Conservation (phyloP, 495 filamentous ascomycete species). For the Acidomyces sp. region DNA sequence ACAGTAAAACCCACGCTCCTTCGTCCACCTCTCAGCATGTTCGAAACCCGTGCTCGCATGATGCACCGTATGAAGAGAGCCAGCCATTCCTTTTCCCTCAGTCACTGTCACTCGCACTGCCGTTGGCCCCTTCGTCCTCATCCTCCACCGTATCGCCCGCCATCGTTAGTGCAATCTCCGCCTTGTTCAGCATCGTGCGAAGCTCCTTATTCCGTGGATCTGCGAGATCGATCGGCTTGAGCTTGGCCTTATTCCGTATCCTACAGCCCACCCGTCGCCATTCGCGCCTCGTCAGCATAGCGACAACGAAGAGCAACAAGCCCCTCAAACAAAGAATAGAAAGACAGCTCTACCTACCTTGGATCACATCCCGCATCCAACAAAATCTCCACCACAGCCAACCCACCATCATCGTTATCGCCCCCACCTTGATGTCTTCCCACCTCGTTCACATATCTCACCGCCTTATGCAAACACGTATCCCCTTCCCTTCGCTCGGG, state of each 20-base stretch:
- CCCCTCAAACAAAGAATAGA: slow-evolving; percentile 11
- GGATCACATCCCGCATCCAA: slow-evolving; percentile 83
- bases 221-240: slow-evolving; percentile 55
- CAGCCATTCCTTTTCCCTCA: too few relatives aligned
- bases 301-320: not conserved
- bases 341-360: slow-evolving; percentile 27
- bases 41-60: too few relatives aligned
- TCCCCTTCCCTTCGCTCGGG: slow-evolving; percentile 67
- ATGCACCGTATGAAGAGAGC: too few relatives aligned
- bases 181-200: slow-evolving; percentile 53
- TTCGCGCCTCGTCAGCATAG: not conserved
- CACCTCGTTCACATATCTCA: slow-evolving; percentile 60
- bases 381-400: slow-evolving; percentile 71
- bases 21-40: too few relatives aligned
- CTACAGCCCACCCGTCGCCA: slow-evolving; percentile 20
- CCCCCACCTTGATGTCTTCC: too few relatives aligned
- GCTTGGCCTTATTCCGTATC: slow-evolving; percentile 56
- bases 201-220: slow-evolving; percentile 61
- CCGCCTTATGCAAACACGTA: slow-evolving; percentile 79
- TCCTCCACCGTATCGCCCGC: slow-evolving; percentile 27
- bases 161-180: slow-evolving; percentile 43
- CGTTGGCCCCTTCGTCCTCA: slow-evolving; percentile 24
- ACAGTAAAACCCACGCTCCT: too few relatives aligned
- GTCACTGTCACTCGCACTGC: slow-evolving; percentile 29
- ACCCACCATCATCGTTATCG: slow-evolving; percentile 46